Percentiles rank a stretch among this genome's conserved stretches.
Conservation (phyloP, 2,329 filamentous ascomycete species). For the Ascochyta clinopodiicola region DNA sequence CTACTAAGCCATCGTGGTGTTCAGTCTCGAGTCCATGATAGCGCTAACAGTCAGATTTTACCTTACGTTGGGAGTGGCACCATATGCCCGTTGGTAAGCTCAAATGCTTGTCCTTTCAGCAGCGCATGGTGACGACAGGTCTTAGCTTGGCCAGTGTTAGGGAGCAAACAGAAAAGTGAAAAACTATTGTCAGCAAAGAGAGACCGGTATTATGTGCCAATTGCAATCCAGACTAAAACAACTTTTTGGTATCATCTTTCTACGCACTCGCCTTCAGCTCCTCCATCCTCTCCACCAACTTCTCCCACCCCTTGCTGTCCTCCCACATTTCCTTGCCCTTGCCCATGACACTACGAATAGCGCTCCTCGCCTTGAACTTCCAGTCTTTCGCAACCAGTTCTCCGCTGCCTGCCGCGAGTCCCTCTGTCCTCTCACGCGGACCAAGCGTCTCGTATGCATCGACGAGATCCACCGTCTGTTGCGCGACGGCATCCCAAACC, state of each 20-base stretch:
- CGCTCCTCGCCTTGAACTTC: conserved; percentile 87
- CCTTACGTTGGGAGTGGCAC: background rate
- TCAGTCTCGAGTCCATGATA: too few relatives aligned
- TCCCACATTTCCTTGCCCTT: conserved; percentile 85
- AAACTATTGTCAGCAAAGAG: too few relatives aligned
- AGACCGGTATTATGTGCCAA: too few relatives aligned
- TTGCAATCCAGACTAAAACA: background rate
- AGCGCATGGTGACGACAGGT: too few relatives aligned
- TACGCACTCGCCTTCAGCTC: conserved; percentile 47
- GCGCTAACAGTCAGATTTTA: too few relatives aligned
- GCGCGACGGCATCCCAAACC: conserved; percentile 75
- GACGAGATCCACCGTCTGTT: conserved; percentile 80
- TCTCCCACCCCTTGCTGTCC: conserved; percentile 71
- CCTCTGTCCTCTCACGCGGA: conserved; percentile 58
- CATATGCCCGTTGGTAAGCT: too few relatives aligned
- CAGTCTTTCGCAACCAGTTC: conserved; percentile 78
- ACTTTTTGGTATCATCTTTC: background rate
- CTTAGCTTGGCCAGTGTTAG: too few relatives aligned
- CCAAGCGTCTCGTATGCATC: conserved; percentile 80
- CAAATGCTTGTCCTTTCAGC: too few relatives aligned
- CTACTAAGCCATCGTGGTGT: too few relatives aligned
- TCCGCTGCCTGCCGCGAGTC: conserved; percentile 55
- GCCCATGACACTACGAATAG: conserved; percentile 81
- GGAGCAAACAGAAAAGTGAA: too few relatives aligned
- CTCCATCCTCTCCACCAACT: conserved; percentile 59